Base-by-base conservation (phyloP, 345 rosid genomes). In the Carallia pectinifolia region DNA sequence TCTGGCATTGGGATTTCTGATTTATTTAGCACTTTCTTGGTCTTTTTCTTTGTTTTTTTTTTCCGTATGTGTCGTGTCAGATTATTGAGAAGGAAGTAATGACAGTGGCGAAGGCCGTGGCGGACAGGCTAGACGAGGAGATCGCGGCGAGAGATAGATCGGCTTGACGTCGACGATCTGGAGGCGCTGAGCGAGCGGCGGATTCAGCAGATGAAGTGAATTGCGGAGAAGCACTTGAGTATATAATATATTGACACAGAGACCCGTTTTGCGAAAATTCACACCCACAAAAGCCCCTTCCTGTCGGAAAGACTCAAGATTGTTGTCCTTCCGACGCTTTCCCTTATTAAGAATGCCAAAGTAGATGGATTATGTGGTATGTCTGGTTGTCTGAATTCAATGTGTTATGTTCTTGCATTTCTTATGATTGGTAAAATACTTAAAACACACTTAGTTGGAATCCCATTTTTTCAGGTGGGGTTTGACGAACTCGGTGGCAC, bases 241-340 rank as follows among this genome's bases (percentile, higher is more conserved):
- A 23, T 23, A 23, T 23, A 23, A 23, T 60, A 82, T 83, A 79
- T 76, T 96, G 80, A 96, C 65, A 77, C 89, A 59, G 99, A 96
- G 89, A 96, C 98, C 2, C 97, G 96, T 31, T 96, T 96, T 75
- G 89, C 89, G 64, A 92, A 90, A 80, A 87, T 92, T 13, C 86
- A 92, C n/a, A 98, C 98, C 0, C 98, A 96, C 89, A 96, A 96
- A 81, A 96, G 97, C 79, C 98, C 98, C 6, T 96, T 92, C 61
- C 83, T 96, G 77, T 88, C 99, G 5, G 99, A 96, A 81, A 89
- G 78, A 77, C 94, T 96, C 33, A 96, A 89, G 89, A 92, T 96
- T 29, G 77, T 82, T 30, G 96, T 92, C 73, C 98, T 96, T 73
- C 99, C 99, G 0, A 96, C 99, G 15, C 90, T 96, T 68, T 97